Evolutionary conservation across 2,329 filamentous ascomycete genomes (phyloP), one percentile per base, ranked within the genome.

Genomic region (Fusarium sp.): DNA sequence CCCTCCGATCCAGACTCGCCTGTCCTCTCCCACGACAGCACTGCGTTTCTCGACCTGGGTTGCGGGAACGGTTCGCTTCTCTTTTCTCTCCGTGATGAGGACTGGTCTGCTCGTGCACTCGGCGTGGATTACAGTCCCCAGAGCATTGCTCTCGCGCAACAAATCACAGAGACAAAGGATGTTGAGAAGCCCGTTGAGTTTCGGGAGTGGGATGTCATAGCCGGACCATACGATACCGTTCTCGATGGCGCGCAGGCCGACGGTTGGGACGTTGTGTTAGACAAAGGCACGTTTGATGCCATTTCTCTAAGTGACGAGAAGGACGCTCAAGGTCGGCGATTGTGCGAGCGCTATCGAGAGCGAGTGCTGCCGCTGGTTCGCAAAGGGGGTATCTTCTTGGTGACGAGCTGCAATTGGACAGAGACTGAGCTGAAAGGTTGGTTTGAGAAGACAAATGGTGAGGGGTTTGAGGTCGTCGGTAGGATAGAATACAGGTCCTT

Each of bases 321-420:
- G 27, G 79, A 81, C 64, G 77, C 77, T 48, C 72, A 75, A 13
- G 87, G 84, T 1, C 78, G 84, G 33, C 83, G 89, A 49, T 80
- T 90, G 11, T 90, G 87, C 72, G 91, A 96, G 73, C 82, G 83
- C 4, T 99, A 99, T 77, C 84, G 85, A 43, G 81, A 83, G 42
- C 85, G 86, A 48, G 88, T 94, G 29, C 79, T 88, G 59, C 77
- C 76, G 25, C 80, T 98, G 62, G 83, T 98, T 47, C 87, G 85
- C 67, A 78, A 77, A 1, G 89, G 88, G 2, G 92, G 92, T 0
- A 80, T 92, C 21, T 84, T 98, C 68, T 76, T 97, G 57, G 86
- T 99, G 49, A 98, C 95, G 50, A 97, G 93, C 76, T 99, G 95
- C 75, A 99, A 99, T 77, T 99, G 95, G 95, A 98, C 94, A 1